Percentiles rank a stretch among this genome's conserved stretches.
Evolutionary conservation across 495 filamentous ascomycete species (phyloP).

Genomic region (Diplogelasinospora grovesii): DNA sequence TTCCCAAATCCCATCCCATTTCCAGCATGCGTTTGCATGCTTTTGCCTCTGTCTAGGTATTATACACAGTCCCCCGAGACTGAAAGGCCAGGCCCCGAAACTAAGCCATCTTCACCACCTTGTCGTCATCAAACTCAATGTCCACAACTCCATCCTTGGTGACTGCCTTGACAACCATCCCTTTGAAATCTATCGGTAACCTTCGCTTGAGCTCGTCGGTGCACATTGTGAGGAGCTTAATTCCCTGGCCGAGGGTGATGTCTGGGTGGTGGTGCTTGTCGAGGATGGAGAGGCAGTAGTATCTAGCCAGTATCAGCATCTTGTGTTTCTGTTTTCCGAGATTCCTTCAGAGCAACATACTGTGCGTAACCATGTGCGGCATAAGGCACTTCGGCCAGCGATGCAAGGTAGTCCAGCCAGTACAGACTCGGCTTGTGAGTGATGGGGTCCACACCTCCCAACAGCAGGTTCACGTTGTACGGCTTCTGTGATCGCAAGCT

Average conservation of each 20-base stretch:
- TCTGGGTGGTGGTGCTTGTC: constrained; percentile 98
- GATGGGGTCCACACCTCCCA: constrained; percentile 87
- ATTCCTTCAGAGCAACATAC: constrained; percentile 45
- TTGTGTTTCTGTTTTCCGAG: not conserved
- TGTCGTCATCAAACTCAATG: constrained; percentile 73
- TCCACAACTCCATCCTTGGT: constrained; percentile 85
- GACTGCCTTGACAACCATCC: constrained; percentile 84
- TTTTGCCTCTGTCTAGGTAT: constrained; percentile 17
- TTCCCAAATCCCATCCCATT: not conserved
- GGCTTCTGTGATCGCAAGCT: constrained; percentile 86
- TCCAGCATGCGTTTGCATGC: constrained; percentile 4
- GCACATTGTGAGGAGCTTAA: constrained; percentile 88
- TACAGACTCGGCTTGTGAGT: constrained; percentile 81
- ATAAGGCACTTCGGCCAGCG: constrained; percentile 81
- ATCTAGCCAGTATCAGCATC: constrained; percentile 33
- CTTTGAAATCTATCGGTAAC: constrained; percentile 98
- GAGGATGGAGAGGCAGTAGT: constrained; percentile 91
- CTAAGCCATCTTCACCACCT: constrained; percentile 60
- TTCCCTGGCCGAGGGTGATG: constrained; percentile 76
- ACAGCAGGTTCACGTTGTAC: constrained; percentile 90
- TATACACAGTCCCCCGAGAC: constrained; percentile 21
- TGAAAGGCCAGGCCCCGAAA: not conserved
- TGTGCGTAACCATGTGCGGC: constrained; percentile 98
- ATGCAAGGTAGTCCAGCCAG: constrained; percentile 96
- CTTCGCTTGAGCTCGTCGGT: constrained; percentile 92